phyloP scores from a whole-genome alignment of 2,329 filamentous ascomycete species.

The Thielaviopsis punctulata region DNA sequence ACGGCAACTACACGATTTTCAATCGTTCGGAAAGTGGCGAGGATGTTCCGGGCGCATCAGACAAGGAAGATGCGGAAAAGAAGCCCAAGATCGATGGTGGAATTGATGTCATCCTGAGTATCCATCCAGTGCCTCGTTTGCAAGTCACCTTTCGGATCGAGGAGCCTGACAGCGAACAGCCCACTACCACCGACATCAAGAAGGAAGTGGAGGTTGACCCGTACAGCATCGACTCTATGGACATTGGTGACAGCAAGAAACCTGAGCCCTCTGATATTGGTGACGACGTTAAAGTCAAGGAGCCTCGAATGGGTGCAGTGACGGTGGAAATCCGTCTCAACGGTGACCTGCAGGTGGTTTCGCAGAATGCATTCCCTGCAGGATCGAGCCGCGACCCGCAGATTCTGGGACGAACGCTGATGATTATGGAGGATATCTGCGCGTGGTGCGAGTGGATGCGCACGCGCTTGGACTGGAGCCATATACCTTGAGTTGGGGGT shows the following conservation, averaged over 20 bases:
- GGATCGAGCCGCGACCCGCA: conserved; percentile 15
- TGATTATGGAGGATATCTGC: conserved; percentile 34
- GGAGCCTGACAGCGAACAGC: background rate
- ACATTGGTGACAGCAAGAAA: conserved; percentile 2
- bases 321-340: conserved; percentile 42
- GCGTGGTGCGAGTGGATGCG: conserved; percentile 38
- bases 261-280: background rate
- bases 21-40: background rate
- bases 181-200: background rate
- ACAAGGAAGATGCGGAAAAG: background rate
- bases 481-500: too few species aligned
- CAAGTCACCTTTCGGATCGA: conserved; percentile 34
- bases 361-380: conserved; percentile 34
- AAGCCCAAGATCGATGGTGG: background rate
- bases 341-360: conserved; percentile 38
- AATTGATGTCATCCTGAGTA: conserved; percentile 35
- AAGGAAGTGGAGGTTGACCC: background rate
- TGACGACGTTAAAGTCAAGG: background rate
- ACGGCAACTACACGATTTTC: background rate
- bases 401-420: conserved; percentile 28
- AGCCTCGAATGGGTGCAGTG: conserved; percentile 22
- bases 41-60: too few species aligned
- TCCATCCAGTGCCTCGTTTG: conserved; percentile 31
- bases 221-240: background rate
- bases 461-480: conserved; percentile 17